Evolutionary conservation across 2,329 filamentous ascomycete genomes (phyloP).

Genomic region (Akanthomyces lecanii): DNA sequence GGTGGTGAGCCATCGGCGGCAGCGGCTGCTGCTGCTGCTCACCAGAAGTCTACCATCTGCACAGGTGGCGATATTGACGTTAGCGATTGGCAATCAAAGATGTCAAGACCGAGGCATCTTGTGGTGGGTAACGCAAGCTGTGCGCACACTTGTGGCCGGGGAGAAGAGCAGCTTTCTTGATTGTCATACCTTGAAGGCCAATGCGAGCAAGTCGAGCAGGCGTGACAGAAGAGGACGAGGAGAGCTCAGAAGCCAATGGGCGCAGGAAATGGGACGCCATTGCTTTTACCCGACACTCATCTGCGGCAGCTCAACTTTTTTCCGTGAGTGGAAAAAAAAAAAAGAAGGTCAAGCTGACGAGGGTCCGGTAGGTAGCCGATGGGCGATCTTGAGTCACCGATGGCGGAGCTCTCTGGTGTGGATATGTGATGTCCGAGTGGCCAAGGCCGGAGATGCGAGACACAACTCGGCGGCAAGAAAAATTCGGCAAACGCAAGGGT

Average conservation of each 20-base stretch:
- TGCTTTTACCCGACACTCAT: constrained; percentile 27
- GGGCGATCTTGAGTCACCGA: constrained; percentile 13
- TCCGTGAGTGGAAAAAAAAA: background rate
- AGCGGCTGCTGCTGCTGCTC: constrained; percentile 27
- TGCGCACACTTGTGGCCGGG: too few species aligned
- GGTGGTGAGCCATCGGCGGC: constrained; percentile 39
- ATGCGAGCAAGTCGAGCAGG: constrained; percentile 24
- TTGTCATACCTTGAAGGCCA: constrained; percentile 24
- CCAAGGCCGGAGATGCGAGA: constrained; percentile 9
- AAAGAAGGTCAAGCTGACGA: background rate
- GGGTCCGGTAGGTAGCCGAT: background rate
- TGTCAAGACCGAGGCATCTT: background rate
- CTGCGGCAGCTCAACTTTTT: constrained; percentile 20
- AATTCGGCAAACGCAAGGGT: background rate
- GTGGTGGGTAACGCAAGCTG: background rate
- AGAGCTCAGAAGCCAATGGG: constrained; percentile 31
- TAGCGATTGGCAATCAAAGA: background rate
- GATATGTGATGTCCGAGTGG: constrained; percentile 13
- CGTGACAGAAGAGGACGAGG: constrained; percentile 20
- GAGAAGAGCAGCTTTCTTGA: background rate
- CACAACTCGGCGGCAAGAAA: background rate
- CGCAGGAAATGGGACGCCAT: constrained; percentile 35
- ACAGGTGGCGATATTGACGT: background rate
- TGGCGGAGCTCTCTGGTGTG: constrained; percentile 7
- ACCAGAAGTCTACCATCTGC: constrained; percentile 20